Base-by-base conservation (phyloP, 1,139 yeast genomes). In the Groenewaldozyma auringiensis region DNA sequence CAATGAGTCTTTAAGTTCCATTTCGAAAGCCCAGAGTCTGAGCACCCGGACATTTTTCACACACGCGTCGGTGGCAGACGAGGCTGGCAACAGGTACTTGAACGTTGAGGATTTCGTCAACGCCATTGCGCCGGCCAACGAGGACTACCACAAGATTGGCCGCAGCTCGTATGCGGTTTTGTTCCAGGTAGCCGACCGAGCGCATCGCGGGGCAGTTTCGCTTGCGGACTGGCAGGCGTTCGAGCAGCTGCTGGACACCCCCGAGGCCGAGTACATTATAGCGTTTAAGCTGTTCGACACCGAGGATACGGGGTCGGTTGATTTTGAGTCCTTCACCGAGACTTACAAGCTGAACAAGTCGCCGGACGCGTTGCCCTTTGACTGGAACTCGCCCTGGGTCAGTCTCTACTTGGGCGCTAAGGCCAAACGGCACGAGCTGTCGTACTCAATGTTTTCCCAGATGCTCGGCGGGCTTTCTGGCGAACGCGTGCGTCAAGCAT, bases 241-340 rank as follows among this genome's bases (percentile, higher is more conserved):
- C 50, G 70, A 67, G 48, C 57, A 60, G 47, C 54, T 66, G 48
- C 61, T 67, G 47, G 65, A 61, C 51, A 63, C 63, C 41, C 74
- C 76, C 37, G 74, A 74, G 35, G 77, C 77, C 37, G 77, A 67
- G 52, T 68, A 63, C 52, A 73, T 71, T 47, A 74, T 68, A 41
- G 71, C 70, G 4, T 72, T 63, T 52, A 62, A 71, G 16, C 62
- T 70, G 41, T 70, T 70, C 47, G 72, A 70, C 53, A 55, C 56
- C 39, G 60, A 61, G 36, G 69, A 70, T 21, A 53, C 59, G 31
- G 74, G 73, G 41, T 57, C 56, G 44, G 71, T 70, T 43, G 63
- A 67, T 52, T 70, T 65, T 50, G 56, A 56, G 41, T 63, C 66
- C 52, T 70, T 70, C 51, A 70, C 66, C 32, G 58, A 62, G 41